Base-by-base conservation (phyloP, 768 basidiomycete species). In the Tremella fuciformis region DNA sequence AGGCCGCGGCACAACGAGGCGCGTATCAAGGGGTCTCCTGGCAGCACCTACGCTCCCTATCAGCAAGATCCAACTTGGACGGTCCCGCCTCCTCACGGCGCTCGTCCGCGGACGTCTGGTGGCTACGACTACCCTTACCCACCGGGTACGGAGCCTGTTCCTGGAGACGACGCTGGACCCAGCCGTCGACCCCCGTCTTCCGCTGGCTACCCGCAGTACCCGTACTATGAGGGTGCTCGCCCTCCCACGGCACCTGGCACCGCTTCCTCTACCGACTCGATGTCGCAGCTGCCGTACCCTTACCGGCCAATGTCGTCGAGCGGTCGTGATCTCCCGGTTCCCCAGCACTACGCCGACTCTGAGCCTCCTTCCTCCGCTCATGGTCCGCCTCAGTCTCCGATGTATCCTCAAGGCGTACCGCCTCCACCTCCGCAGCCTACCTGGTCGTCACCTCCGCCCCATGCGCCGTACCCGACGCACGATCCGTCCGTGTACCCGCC, bases 231-330 rank as follows among this genome's bases (percentile, higher is more conserved):
- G 50, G 70, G 66, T 21, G 51, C 48, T 6, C 50, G 40, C 13
- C 54, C 60, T 34, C 55, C 60, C 26, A 61, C 64, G 8, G 58
- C 68, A 1, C 63, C 65, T 19, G 67, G 63, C 13, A 61, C 64
- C 4, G 58, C 47, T 2, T 65, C 65, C 1, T 60, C 57, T 8
- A 39, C 59, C 44, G 64, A 69, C 40, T 59, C 64, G 8, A 44
- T 66, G 24, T 38, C 62, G 24, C 68, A 65, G 38, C 26, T 70
- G 19, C 66, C 64, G 7, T 73, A 69, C 53, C 69, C 69, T 21
- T 73, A 70, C 46, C 58, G 71, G 51, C 67, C 71, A 4, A 68
- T 73, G 62, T 73, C 71, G n/a, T 59, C 65, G 1, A 63, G 66
- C 38, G 70, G 70, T n/a, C 63, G 70, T 6, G 70, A 72, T 15